Percentiles rank a stretch among this genome's conserved stretches.
Evolutionary conservation across 2,329 filamentous ascomycete genomes (phyloP).

Genomic region (Fusarium falciforme): DNA sequence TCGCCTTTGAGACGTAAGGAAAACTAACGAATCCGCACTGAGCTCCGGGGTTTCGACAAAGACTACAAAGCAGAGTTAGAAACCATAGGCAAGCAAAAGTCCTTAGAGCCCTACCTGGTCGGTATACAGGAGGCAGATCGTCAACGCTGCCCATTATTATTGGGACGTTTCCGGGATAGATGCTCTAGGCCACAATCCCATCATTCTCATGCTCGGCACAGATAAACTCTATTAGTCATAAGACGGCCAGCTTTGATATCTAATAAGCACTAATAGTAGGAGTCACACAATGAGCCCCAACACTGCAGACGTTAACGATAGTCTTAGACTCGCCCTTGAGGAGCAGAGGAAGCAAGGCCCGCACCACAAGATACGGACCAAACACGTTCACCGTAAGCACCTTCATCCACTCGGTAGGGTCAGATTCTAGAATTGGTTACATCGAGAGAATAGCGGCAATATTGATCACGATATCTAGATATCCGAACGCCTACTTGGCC

Average conservation of each 20-base stretch:
- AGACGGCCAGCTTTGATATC: conserved; percentile 27
- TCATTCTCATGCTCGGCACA: conserved; percentile 14
- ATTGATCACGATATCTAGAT: conserved; percentile 56
- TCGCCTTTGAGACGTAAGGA: conserved; percentile 7
- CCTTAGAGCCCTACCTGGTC: conserved; percentile 2
- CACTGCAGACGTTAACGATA: conserved; percentile 60
- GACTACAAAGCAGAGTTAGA: background rate
- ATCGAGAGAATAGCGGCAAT: conserved; percentile 57
- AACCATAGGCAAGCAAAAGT: background rate
- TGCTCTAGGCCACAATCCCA: conserved; percentile 8
- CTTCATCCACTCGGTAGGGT: conserved; percentile 57
- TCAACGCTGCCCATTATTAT: conserved; percentile 13
- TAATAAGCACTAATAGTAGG: conserved; percentile 25
- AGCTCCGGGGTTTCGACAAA: conserved; percentile 28
- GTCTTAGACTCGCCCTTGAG: conserved; percentile 51
- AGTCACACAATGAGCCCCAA: conserved; percentile 14
- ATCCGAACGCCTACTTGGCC: conserved; percentile 45
- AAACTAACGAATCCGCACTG: conserved; percentile 25
- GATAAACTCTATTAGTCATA: conserved; percentile 29
- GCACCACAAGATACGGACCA: conserved; percentile 58
- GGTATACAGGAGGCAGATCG: background rate
- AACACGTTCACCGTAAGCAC: conserved; percentile 63
- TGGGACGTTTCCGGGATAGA: conserved; percentile 28
- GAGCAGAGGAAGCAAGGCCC: conserved; percentile 62
- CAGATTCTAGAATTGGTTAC: conserved; percentile 48